phyloP scores from a whole-genome alignment of 768 basidiomycete genomes.

The Mycena floridula region DNA sequence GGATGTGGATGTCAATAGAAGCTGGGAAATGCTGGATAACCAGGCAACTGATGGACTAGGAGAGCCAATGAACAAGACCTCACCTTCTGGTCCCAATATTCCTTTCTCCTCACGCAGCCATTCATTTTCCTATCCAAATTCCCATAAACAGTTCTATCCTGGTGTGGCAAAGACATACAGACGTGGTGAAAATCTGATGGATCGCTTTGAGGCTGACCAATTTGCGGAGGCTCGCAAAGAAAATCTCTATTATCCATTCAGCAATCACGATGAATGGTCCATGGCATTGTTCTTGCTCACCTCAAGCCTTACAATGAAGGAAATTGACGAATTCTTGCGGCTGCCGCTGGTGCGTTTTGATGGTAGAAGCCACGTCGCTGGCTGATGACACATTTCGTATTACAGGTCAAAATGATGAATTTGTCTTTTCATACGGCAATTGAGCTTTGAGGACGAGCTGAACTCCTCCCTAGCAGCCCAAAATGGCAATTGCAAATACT shows the following conservation, averaged over 20 bases:
- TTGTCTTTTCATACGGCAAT: background rate
- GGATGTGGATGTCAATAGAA: background rate
- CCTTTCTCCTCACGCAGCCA: background rate
- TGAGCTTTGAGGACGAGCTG: background rate
- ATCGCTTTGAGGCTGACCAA: background rate
- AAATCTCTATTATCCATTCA: too few relatives aligned
- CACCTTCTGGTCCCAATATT: background rate
- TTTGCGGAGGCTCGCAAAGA: slow-evolving; percentile 3
- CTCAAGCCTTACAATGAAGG: too few relatives aligned
- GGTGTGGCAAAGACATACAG: background rate
- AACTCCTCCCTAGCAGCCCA: background rate
- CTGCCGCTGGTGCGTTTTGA: background rate
- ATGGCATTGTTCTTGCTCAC: too few relatives aligned
- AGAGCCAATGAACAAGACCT: background rate
- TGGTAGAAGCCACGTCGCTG: background rate
- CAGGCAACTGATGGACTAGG: background rate
- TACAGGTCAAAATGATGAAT: background rate
- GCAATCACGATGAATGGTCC: background rate
- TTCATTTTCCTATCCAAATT: background rate
- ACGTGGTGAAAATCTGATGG: background rate
- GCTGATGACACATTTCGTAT: too few relatives aligned
- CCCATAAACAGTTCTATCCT: background rate
- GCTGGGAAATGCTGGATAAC: background rate
- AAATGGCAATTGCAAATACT: background rate
- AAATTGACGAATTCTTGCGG: background rate